These are phyloP conservation scores for Botrytis deweyae DNA, from an alignment of 2,329 filamentous ascomycete species.

Conservation along the genomic window DNA sequence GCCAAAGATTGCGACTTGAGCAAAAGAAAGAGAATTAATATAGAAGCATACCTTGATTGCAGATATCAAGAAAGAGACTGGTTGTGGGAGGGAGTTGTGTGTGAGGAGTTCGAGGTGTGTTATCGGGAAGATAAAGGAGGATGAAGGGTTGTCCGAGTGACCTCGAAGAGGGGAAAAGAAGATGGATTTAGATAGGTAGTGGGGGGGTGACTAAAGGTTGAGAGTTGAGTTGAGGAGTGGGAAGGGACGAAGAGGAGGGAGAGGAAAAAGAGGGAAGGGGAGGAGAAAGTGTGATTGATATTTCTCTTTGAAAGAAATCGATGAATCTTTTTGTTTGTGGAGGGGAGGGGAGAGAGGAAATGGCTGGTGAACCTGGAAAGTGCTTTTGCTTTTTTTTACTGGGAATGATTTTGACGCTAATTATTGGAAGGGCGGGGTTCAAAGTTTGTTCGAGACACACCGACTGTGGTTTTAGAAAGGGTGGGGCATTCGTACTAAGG, in stretches of 20 bases:
- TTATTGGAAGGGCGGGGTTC: constrained; percentile 2
- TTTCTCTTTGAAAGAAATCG: constrained; percentile 11
- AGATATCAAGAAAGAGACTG: constrained; percentile 10
- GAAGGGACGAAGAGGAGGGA: constrained; percentile 22
- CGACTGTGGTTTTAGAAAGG: background rate
- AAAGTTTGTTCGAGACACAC: background rate
- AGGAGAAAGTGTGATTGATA: constrained; percentile 21
- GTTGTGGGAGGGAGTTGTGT: constrained; percentile 20
- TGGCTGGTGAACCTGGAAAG: constrained; percentile 13
- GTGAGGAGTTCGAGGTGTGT: constrained; percentile 14
- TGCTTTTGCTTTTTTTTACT: constrained; percentile 19
- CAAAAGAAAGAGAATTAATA: background rate
- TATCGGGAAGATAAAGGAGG: constrained; percentile 21
- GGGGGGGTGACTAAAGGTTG: constrained; percentile 20
- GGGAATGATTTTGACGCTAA: constrained; percentile 21
- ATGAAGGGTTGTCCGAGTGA: constrained; percentile 10
- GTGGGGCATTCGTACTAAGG: background rate
- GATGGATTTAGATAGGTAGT: constrained; percentile 19
- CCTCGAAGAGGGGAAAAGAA: constrained; percentile 16
- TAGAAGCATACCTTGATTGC: constrained; percentile 17
- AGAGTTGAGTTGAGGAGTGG: constrained; percentile 28
- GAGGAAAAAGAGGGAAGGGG: constrained; percentile 28
- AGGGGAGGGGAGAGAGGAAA: constrained; percentile 6
- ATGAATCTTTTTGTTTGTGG: constrained; percentile 14
- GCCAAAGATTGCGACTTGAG: background rate